Conservation (phyloP, 345 rosid species). For the Ceriops decandra region DNA sequence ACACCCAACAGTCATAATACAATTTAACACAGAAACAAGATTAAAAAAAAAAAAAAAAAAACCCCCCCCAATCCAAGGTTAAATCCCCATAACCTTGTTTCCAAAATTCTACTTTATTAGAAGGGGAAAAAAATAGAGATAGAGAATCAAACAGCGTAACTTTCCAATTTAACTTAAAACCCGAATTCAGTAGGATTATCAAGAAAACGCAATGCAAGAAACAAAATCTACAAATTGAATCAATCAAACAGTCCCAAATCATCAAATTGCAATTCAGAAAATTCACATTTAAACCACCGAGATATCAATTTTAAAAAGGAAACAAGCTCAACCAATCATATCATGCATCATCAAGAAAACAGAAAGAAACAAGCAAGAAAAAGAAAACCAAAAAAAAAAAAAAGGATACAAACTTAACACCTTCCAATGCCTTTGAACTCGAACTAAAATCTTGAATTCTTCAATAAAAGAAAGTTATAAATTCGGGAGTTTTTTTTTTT, state of each 20-base stretch:
- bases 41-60: too few relatives aligned
- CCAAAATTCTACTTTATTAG: too few relatives aligned
- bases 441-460: neutral
- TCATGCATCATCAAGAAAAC: neutral
- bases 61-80: too few relatives aligned
- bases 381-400: neutral
- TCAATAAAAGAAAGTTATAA: neutral
- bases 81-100: too few relatives aligned
- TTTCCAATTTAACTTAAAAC: neutral
- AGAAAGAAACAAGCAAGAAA: neutral
- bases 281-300: neutral
- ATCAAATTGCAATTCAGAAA: neutral
- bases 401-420: neutral
- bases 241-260: neutral
- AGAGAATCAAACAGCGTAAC: neutral
- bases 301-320: neutral
- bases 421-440: neutral
- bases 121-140: too few relatives aligned
- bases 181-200: neutral
- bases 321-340: neutral
- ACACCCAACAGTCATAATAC: too few relatives aligned
- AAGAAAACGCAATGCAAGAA: neutral
- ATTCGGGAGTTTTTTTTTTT: too few relatives aligned
- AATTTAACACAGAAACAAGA: too few relatives aligned
- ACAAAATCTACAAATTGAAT: neutral